A percentile compares a stretch with the other conserved stretches of the same genome.
These are phyloP conservation scores for Talaromyces sp. DNA, from an alignment of 2,329 filamentous ascomycete genomes.

Conservation along the genomic window DNA sequence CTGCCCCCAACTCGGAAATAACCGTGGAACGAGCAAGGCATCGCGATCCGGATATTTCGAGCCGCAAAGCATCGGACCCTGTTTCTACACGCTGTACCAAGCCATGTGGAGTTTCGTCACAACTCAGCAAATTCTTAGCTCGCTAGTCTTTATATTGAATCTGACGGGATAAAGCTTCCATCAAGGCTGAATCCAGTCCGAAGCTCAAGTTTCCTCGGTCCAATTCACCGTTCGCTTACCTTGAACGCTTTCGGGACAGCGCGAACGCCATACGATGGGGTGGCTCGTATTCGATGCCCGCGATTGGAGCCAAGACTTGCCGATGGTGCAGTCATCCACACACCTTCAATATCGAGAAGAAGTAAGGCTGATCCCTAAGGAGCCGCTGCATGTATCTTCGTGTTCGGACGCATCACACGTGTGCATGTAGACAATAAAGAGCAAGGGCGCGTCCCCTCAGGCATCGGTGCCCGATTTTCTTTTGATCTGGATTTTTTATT, in stretches of 20 bases:
- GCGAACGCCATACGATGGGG: conserved; percentile 15
- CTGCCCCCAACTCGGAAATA: no score
- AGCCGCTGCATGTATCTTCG: background rate
- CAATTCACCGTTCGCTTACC: conserved; percentile 22
- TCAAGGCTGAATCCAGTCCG: background rate
- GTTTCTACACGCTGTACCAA: no score
- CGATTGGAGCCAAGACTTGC: conserved; percentile 7
- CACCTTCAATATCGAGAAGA: background rate
- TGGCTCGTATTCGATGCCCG: conserved; percentile 19
- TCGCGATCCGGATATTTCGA: no score
- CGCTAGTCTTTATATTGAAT: no score
- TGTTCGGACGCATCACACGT: background rate
- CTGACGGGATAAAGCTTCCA: background rate
- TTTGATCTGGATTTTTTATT: background rate
- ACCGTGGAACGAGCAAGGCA: no score
- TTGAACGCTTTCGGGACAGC: conserved; percentile 18
- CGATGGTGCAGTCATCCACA: conserved; percentile 5
- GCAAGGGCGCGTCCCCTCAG: conserved; percentile 4
- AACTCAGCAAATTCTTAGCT: no score
- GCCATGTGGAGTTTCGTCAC: no score
- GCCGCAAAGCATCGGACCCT: no score
- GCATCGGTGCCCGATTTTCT: background rate
- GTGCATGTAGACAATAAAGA: conserved; percentile 1
- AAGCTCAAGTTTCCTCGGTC: background rate
- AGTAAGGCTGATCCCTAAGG: conserved; percentile 8